Conservation (phyloP, 2,329 filamentous ascomycete genomes). For the Talaromyces sp. region DNA sequence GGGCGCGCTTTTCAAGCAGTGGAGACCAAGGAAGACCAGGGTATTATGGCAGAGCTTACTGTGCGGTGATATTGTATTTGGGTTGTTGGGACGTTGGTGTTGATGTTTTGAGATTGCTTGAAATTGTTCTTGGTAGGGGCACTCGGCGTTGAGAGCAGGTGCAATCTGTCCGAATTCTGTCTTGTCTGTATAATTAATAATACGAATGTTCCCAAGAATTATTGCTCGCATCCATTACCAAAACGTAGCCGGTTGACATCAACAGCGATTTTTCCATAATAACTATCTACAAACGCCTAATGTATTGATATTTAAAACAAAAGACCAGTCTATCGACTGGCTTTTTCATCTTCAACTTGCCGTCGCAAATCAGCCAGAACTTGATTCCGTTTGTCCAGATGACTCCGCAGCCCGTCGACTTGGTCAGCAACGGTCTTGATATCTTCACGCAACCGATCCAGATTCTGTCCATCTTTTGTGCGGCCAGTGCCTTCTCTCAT, state of each 20-base stretch:
- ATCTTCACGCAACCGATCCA: constrained; percentile 79
- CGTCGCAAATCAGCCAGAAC: constrained; percentile 69
- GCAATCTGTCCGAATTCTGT: not conserved
- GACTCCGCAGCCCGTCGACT: constrained; percentile 80
- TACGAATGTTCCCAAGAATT: not conserved
- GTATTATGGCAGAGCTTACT: constrained; percentile 25
- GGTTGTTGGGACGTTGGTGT: not conserved
- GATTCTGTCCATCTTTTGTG: constrained; percentile 60
- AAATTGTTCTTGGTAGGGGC: not conserved
- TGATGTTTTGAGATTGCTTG: not conserved
- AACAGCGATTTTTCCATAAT: not conserved
- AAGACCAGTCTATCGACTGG: constrained; percentile 32
- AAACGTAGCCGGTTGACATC: not conserved
- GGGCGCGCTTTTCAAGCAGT: constrained; percentile 64
- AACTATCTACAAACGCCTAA: constrained; percentile 11
- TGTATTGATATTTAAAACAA: not conserved
- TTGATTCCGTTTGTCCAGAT: constrained; percentile 70
- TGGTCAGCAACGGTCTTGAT: constrained; percentile 88
- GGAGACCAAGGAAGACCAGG: constrained; percentile 59
- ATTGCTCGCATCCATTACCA: not conserved
- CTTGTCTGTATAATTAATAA: not conserved
- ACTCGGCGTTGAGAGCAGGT: not conserved
- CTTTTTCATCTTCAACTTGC: constrained; percentile 84
- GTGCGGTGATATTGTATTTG: constrained; percentile 13
- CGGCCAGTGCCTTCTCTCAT: constrained; percentile 57